These are phyloP conservation scores for Osmanthus fragrans DNA, from an alignment of 257 asterid species.

Conservation along the genomic window DNA sequence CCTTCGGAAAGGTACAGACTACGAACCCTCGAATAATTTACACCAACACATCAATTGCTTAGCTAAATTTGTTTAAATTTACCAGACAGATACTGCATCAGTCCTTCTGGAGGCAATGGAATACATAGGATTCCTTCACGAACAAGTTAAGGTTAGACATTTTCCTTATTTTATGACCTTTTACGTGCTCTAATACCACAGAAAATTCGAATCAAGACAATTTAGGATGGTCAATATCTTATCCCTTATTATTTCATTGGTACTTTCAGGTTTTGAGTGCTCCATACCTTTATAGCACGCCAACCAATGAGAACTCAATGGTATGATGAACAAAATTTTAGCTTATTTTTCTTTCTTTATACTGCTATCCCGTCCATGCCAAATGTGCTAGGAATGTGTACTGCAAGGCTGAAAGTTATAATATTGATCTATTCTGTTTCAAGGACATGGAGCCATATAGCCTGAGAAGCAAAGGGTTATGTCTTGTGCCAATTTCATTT, in stretches of 20 bases:
- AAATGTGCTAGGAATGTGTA: no score
- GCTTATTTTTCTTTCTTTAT: not conserved
- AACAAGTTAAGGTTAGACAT: conserved; percentile 75
- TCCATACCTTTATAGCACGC: conserved; percentile 62
- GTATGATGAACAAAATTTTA: no score
- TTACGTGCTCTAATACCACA: no score
- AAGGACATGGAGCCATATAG: conserved; percentile 49
- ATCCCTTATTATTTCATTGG: not conserved
- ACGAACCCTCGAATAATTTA: not conserved
- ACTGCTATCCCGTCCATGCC: no score
- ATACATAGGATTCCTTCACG: conserved; percentile 85
- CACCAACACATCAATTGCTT: not conserved
- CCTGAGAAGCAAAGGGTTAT: conserved; percentile 69
- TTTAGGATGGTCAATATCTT: not conserved
- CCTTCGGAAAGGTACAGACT: conserved; percentile 77
- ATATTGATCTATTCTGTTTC: not conserved
- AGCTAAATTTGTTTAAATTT: not conserved
- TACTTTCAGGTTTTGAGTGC: conserved; percentile 78
- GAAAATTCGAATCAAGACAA: no score
- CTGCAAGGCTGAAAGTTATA: not conserved
- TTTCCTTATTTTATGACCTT: not conserved
- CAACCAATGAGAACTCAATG: conserved; percentile 6
- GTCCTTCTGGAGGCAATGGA: conserved; percentile 87
- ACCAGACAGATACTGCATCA: conserved; percentile 88
- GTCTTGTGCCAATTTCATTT: conserved; percentile 68